Evolutionary conservation across 2,329 filamentous ascomycete genomes (phyloP).

Genomic region (Lanzia echinophila): DNA sequence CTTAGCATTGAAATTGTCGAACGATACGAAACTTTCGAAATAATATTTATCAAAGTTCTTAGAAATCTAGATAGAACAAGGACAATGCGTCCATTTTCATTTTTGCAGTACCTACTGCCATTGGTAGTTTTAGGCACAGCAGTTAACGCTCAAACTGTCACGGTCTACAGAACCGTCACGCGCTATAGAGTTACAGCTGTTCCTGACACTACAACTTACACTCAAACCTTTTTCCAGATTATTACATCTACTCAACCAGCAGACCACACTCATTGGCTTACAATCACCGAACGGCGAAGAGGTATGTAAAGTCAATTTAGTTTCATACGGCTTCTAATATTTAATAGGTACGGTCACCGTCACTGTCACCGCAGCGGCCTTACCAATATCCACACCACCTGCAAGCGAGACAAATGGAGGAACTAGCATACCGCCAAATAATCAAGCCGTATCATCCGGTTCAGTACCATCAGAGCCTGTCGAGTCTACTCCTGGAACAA

Average conservation of each 20-base stretch:
- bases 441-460: too few species aligned
- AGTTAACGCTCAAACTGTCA: background rate
- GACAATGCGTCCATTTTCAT: conserved; percentile 8
- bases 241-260: background rate
- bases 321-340: too few species aligned
- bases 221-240: background rate
- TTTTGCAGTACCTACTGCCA: conserved; percentile 2
- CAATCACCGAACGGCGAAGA: background rate
- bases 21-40: conserved; percentile 2
- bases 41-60: background rate
- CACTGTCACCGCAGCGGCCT: too few species aligned
- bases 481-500: too few species aligned
- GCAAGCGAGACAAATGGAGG: too few species aligned
- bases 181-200: conserved; percentile 6
- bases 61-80: background rate
- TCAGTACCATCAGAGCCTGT: too few species aligned
- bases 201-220: conserved; percentile 3
- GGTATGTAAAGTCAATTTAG: too few species aligned
- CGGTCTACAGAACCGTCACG: conserved; percentile 2
- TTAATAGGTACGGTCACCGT: too few species aligned
- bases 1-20: conserved; percentile 4
- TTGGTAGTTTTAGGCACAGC: conserved; percentile 1
- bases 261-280: conserved; percentile 3
- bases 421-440: too few species aligned
- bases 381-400: too few species aligned